A percentile compares a stretch with the other conserved stretches of the same genome.
phyloP scores from a whole-genome alignment of 306 rosid genomes.

The Dryas alaskensis region DNA sequence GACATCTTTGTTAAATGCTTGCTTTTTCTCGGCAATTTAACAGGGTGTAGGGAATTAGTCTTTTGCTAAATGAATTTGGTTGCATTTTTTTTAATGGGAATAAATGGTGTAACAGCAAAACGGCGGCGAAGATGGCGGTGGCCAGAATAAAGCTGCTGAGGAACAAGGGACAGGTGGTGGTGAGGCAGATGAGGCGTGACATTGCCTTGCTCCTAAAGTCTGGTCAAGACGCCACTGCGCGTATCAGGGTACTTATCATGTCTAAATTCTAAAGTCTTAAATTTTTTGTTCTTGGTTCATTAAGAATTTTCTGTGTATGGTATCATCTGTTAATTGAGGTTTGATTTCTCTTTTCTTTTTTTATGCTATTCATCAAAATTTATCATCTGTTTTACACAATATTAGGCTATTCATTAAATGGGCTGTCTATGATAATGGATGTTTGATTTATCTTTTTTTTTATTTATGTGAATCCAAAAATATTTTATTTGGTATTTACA shows the following conservation, averaged over 20 bases:
- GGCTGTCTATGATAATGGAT: not conserved
- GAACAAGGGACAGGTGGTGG: constrained; percentile 91
- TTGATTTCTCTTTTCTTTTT: not conserved
- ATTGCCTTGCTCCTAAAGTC: constrained; percentile 87
- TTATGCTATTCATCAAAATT: not conserved
- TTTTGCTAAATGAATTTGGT: not conserved
- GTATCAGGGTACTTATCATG: constrained; percentile 65
- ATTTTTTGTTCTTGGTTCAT: not conserved
- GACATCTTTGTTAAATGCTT: not conserved
- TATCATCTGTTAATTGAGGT: not conserved
- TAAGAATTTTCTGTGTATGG: not conserved
- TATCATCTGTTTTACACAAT: not conserved
- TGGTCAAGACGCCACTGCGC: constrained; percentile 97
- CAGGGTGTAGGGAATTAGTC: not conserved
- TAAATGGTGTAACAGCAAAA: constrained; percentile 52
- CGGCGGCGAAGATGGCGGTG: constrained; percentile 98
- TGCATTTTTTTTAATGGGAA: not conserved
- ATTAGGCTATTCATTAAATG: not conserved
- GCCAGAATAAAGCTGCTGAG: constrained; percentile 91
- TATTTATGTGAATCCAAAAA: not conserved
- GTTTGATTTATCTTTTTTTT: not conserved
- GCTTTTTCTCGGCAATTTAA: constrained; percentile 2
- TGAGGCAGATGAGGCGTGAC: constrained; percentile 97
- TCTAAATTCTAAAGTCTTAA: not conserved
- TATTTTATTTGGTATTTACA: too few relatives aligned